Conservation (phyloP, 2,329 filamentous ascomycete genomes). For the Penicillium occitanis region DNA sequence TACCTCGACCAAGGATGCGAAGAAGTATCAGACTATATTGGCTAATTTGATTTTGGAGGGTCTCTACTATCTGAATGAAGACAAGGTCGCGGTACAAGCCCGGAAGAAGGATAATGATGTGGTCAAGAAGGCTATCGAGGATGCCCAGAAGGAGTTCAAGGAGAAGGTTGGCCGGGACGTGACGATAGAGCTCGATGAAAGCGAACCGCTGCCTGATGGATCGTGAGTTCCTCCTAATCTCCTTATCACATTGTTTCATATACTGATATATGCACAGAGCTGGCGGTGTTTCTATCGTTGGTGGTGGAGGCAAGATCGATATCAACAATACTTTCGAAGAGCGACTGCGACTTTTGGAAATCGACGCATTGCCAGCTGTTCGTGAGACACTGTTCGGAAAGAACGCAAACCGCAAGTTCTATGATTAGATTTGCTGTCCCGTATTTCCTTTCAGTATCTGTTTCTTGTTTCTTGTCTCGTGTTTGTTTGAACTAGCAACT, state of each 20-base stretch:
- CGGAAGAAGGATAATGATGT: slow-evolving; percentile 75
- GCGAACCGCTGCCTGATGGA: slow-evolving; percentile 74
- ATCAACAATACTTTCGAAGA: slow-evolving; percentile 99
- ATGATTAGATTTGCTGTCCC: slow-evolving; percentile 60
- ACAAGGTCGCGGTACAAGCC: slow-evolving; percentile 70
- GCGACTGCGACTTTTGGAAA: slow-evolving; percentile 79
- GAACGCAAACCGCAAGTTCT: slow-evolving; percentile 95
- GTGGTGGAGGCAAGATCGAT: slow-evolving; percentile 87
- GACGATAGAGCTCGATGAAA: slow-evolving; percentile 71
- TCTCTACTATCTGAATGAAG: slow-evolving; percentile 82
- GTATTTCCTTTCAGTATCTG: neutral
- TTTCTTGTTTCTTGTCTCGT: neutral
- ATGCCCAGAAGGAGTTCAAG: slow-evolving; percentile 81
- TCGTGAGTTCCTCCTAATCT: slow-evolving; percentile 62
- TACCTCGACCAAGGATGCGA: slow-evolving; percentile 56
- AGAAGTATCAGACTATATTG: slow-evolving; percentile 72
- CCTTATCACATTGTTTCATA: slow-evolving; percentile 19
- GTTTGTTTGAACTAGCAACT: neutral
- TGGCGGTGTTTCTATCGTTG: slow-evolving; percentile 78
- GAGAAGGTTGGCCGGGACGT: slow-evolving; percentile 69
- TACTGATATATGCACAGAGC: slow-evolving; percentile 56
- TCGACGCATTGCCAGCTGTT: slow-evolving; percentile 79
- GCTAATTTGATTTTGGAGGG: slow-evolving; percentile 85
- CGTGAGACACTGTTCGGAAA: slow-evolving; percentile 85
- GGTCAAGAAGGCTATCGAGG: slow-evolving; percentile 74